Evolutionary conservation across 1,139 yeast species (phyloP).

Genomic region (Hyphopichia khmerensis): DNA sequence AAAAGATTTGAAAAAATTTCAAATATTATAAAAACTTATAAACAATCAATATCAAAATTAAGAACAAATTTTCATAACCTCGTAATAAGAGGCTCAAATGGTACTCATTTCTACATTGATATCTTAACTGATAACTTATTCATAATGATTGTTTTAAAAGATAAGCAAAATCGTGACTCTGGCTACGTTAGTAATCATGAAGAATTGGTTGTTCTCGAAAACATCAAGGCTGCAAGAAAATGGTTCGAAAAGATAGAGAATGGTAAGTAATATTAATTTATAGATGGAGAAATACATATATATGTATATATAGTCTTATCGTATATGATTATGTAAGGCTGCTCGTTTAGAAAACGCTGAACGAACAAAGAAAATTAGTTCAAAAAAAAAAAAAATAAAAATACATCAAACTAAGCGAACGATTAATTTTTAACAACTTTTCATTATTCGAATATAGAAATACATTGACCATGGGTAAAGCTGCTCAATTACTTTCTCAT

Average conservation of each 20-base stretch:
- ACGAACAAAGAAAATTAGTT: background rate
- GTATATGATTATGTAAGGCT: background rate
- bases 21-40: constrained; percentile 89
- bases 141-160: constrained; percentile 66
- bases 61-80: constrained; percentile 81
- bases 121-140: constrained; percentile 72
- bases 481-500: constrained; percentile 61
- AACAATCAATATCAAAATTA: constrained; percentile 87
- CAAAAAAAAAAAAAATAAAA: background rate
- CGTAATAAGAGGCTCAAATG: constrained; percentile 70
- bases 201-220: constrained; percentile 63
- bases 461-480: constrained; percentile 58
- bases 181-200: constrained; percentile 42
- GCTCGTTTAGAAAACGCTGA: background rate
- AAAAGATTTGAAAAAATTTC: constrained; percentile 93
- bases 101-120: constrained; percentile 66
- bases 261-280: constrained; percentile 1
- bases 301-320: background rate
- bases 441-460: background rate
- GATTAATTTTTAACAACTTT: too few relatives aligned
- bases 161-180: constrained; percentile 21
- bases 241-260: constrained; percentile 63
- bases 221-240: constrained; percentile 64
- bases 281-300: too few relatives aligned
- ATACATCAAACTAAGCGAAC: background rate